These are phyloP conservation scores for Parmelia sp. DNA, from an alignment of 495 filamentous ascomycete species.

Conservation along the genomic window DNA sequence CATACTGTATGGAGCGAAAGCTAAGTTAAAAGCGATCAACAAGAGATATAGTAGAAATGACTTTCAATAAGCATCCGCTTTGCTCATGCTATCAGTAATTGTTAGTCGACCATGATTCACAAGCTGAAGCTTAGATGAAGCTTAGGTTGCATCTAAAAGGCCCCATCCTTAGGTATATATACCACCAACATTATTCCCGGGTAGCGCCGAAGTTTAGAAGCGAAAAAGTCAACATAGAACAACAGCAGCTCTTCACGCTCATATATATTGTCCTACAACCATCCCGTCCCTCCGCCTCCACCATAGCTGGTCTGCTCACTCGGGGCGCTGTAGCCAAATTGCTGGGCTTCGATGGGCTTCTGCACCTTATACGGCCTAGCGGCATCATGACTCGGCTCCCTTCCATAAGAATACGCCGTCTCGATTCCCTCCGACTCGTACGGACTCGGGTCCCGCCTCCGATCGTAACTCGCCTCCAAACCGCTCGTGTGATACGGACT, in stretches of 20 bases:
- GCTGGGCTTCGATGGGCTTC: constrained; percentile 23
- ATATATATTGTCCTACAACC: neutral
- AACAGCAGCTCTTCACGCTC: neutral
- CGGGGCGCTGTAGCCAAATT: constrained; percentile 27
- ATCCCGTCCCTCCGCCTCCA: constrained; percentile 11
- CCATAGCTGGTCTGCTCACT: constrained; percentile 30
- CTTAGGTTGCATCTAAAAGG: neutral
- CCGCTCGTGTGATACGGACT: neutral
- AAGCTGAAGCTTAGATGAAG: neutral
- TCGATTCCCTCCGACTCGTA: neutral
- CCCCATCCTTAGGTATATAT: neutral
- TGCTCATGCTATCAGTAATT: neutral
- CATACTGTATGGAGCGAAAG: neutral
- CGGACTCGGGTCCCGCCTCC: neutral
- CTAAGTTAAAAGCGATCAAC: neutral
- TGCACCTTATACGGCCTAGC: constrained; percentile 25
- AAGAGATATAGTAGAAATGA: neutral
- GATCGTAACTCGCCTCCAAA: constrained; percentile 1
- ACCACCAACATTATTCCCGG: neutral
- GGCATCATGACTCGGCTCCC: constrained; percentile 13
- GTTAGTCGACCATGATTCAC: no score
- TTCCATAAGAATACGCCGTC: constrained; percentile 6
- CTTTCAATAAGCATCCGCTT: neutral
- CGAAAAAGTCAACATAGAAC: neutral
- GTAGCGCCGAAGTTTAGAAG: neutral